Evolutionary conservation across 2,329 filamentous ascomycete species (phyloP).

Genomic region (Sporothrix brunneoviolacea): DNA sequence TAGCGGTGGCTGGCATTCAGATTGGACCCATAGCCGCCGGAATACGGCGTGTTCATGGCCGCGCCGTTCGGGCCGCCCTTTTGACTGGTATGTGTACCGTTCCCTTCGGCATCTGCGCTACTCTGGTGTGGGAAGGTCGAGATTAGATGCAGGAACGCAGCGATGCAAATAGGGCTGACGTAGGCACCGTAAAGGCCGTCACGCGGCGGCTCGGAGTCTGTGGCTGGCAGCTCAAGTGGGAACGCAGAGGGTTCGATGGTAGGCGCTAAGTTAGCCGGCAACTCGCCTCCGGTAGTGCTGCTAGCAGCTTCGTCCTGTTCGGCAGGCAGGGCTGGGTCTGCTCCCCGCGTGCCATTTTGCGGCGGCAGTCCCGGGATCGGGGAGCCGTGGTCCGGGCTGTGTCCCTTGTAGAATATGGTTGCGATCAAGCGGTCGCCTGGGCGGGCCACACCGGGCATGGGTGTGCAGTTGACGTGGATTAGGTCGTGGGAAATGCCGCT

Average conservation of each 20-base stretch:
- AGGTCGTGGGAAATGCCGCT: slow-evolving; percentile 56
- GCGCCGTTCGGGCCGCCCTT: neutral
- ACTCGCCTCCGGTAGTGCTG: slow-evolving; percentile 23
- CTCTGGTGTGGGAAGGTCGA: slow-evolving; percentile 51
- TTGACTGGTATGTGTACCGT: neutral
- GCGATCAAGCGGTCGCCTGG: slow-evolving; percentile 49
- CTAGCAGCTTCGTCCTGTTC: neutral
- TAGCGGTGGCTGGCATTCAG: slow-evolving; percentile 57
- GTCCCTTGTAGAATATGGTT: slow-evolving; percentile 57
- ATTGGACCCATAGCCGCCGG: slow-evolving; percentile 30
- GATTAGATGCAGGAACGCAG: slow-evolving; percentile 61
- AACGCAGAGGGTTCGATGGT: slow-evolving; percentile 43
- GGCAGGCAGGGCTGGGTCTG: neutral
- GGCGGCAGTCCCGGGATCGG: slow-evolving; percentile 21
- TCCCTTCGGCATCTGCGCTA: slow-evolving; percentile 23
- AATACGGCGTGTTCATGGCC: neutral
- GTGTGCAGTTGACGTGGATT: slow-evolving; percentile 57
- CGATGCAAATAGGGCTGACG: slow-evolving; percentile 58
- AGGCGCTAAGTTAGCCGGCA: slow-evolving; percentile 52
- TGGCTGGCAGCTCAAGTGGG: slow-evolving; percentile 16
- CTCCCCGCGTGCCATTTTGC: slow-evolving; percentile 17
- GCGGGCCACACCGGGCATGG: slow-evolving; percentile 35
- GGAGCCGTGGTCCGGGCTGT: slow-evolving; percentile 18
- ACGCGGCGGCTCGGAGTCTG: slow-evolving; percentile 33
- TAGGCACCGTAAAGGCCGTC: slow-evolving; percentile 61